Percentiles rank a stretch among this genome's conserved stretches.
phyloP scores from a whole-genome alignment of 2,329 filamentous ascomycete genomes.

The Calonectria henricotiae region DNA sequence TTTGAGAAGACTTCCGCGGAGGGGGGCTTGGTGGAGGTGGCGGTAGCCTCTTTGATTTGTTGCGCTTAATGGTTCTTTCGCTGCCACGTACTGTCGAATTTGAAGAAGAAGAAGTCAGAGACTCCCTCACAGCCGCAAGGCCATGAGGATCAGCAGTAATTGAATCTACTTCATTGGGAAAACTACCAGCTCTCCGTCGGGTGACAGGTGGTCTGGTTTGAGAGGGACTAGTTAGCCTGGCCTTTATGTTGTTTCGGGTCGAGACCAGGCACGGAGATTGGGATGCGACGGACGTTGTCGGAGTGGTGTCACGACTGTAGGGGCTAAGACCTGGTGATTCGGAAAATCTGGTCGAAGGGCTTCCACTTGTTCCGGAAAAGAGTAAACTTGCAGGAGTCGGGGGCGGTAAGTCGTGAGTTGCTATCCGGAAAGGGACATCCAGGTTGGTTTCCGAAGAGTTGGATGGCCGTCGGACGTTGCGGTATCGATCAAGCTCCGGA shows the following conservation, averaged over 20 bases:
- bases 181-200: conserved; percentile 71
- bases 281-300: conserved; percentile 80
- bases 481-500: conserved; percentile 76
- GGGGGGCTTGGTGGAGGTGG: conserved; percentile 74
- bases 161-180: conserved; percentile 67
- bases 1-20: conserved; percentile 75
- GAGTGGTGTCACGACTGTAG: conserved; percentile 85
- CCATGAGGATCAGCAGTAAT: conserved; percentile 69
- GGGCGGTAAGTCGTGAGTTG: conserved; percentile 78
- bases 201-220: conserved; percentile 74
- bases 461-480: conserved; percentile 62
- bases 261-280: conserved; percentile 78
- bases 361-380: conserved; percentile 77
- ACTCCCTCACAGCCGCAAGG: conserved; percentile 78
- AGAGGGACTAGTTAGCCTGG: conserved; percentile 71
- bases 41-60: conserved; percentile 63
- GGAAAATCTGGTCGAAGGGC: conserved; percentile 83
- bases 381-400: conserved; percentile 72
- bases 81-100: conserved; percentile 77
- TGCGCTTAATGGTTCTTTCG: conserved; percentile 61
- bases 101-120: conserved; percentile 81
- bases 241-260: conserved; percentile 64
- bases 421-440: conserved; percentile 71
- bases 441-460: conserved; percentile 57
- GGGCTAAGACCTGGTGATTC: conserved; percentile 79